phyloP scores from a whole-genome alignment of 495 filamentous ascomycete species.

The Immersiella caudata region DNA sequence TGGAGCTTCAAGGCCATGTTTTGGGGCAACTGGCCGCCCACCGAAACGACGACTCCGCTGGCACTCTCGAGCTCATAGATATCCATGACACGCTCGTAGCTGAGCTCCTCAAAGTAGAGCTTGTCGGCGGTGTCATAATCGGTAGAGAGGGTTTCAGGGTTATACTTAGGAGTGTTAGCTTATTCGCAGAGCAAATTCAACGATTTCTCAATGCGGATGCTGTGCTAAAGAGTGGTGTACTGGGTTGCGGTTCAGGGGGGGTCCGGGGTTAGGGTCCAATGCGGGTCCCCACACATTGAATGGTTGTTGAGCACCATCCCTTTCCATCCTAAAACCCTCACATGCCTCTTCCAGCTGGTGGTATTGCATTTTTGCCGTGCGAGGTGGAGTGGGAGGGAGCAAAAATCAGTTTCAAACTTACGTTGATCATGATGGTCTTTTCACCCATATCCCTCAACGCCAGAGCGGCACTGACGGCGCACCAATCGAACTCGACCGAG shows the following conservation, averaged over 20 bases:
- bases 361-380: not conserved
- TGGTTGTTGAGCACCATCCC: not conserved
- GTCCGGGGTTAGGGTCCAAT: conserved; percentile 26
- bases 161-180: conserved; percentile 53
- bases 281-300: not conserved
- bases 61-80: conserved; percentile 94
- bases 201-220: not conserved
- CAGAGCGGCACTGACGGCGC: conserved; percentile 89
- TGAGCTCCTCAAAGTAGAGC: conserved; percentile 95
- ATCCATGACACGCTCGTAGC: conserved; percentile 97
- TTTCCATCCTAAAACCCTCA: not conserved
- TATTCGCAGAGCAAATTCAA: not conserved
- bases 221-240: not conserved
- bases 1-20: conserved; percentile 97
- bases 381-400: not conserved
- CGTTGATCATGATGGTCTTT: conserved; percentile 98
- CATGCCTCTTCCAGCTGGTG: not conserved
- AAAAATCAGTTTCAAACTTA: conserved; percentile 30
- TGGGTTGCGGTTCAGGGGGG: not conserved
- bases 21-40: conserved; percentile 94
- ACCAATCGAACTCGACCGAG: conserved; percentile 99
- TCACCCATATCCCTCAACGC: conserved; percentile 87
- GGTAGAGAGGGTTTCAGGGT: conserved; percentile 86
- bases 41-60: conserved; percentile 88
- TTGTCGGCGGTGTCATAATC: conserved; percentile 95